Percentiles rank a stretch among this genome's conserved stretches.
These are phyloP conservation scores for Phytophthora pseudosyringae DNA, from an alignment of 352 stramenopile species.

Conservation along the genomic window DNA sequence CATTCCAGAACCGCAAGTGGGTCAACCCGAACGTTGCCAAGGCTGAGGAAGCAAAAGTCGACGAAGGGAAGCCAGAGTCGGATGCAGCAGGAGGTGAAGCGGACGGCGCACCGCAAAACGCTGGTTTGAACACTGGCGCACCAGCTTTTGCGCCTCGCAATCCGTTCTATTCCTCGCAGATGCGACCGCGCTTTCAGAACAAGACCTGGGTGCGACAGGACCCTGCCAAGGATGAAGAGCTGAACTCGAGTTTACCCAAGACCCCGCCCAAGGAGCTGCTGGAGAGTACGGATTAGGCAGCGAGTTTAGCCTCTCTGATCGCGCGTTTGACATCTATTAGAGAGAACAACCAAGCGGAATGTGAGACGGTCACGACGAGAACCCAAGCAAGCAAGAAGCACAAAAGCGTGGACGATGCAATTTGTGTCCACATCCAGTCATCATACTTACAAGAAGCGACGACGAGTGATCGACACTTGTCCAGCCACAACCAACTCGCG, in stretches of 20 bases:
- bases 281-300: conserved; percentile 41
- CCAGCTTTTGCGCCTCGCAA: conserved; percentile 62
- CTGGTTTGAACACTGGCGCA: conserved; percentile 41
- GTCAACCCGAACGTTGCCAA: conserved; percentile 84
- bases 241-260: conserved; percentile 76
- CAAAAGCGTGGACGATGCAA: not conserved
- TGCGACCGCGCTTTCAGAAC: conserved; percentile 88
- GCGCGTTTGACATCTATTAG: conserved; percentile 9
- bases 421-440: not conserved
- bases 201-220: conserved; percentile 88
- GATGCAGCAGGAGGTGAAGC: conserved; percentile 21
- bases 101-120: conserved; percentile 12
- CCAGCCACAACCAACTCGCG: not conserved
- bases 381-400: not conserved
- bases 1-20: conserved; percentile 86
- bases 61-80: conserved; percentile 33
- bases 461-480: not conserved
- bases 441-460: conserved; percentile 2
- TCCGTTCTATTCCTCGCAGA: conserved; percentile 72
- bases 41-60: conserved; percentile 43
- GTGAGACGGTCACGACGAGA: conserved; percentile 5
- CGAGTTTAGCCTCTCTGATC: not conserved
- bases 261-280: conserved; percentile 70
- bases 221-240: conserved; percentile 69
- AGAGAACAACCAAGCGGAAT: conserved; percentile 9